A percentile compares a stretch with the other conserved stretches of the same genome.
Conservation (phyloP, 129 eudicot genomes). For the Gnaphalium uliginosum region DNA sequence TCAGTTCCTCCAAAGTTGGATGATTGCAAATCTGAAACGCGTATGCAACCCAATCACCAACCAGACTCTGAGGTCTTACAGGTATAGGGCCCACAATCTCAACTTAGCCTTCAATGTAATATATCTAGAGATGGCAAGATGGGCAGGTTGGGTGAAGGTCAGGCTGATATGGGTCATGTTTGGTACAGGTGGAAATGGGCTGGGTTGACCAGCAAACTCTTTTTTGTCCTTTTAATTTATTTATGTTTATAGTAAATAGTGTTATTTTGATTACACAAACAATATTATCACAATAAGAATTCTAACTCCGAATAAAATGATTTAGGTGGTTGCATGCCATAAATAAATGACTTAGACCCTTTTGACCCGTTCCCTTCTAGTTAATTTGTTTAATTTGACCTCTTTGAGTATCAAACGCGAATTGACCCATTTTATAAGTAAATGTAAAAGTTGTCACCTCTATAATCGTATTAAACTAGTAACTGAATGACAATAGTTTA, state of each 20-base stretch:
- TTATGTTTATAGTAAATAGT: no score
- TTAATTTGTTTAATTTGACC: neutral
- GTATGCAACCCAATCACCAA: slow-evolving; percentile 31
- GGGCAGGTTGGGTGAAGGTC: neutral
- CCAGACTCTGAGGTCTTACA: slow-evolving; percentile 58
- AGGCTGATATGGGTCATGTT: neutral
- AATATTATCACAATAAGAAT: no score
- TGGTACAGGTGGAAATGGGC: neutral
- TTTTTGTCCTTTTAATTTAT: neutral
- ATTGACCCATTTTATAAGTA: neutral
- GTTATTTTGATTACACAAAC: no score
- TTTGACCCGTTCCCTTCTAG: neutral
- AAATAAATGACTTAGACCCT: neutral
- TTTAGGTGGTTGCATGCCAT: neutral
- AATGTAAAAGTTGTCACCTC: neutral
- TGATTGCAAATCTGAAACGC: slow-evolving; percentile 28
- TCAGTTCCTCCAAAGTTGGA: slow-evolving; percentile 41
- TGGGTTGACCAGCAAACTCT: neutral
- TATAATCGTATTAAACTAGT: neutral
- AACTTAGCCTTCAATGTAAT: neutral
- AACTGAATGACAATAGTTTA: neutral
- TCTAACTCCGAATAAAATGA: neutral
- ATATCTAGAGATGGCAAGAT: neutral
- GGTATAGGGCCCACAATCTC: slow-evolving; percentile 42
- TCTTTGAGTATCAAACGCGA: neutral